A percentile compares a stretch with the other conserved stretches of the same genome.
These are phyloP conservation scores for Globisporangium ultimum DNA, from an alignment of 352 stramenopile species.

Conservation along the genomic window DNA sequence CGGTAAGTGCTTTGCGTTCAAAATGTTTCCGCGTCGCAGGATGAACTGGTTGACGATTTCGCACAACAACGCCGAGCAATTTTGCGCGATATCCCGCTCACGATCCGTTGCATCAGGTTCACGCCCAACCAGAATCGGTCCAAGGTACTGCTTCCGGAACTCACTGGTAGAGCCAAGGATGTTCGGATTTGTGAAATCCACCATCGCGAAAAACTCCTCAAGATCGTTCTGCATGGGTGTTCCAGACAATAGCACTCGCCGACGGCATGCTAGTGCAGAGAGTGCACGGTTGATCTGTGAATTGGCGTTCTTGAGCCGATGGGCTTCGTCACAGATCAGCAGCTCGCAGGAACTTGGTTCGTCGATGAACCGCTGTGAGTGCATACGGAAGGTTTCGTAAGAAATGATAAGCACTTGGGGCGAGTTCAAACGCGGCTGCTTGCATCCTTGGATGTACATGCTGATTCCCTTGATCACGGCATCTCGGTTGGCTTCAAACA, in stretches of 20 bases:
- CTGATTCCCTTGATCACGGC: slow-evolving; percentile 81
- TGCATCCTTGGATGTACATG: slow-evolving; percentile 81
- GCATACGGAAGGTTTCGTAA: slow-evolving; percentile 93
- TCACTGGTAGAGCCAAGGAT: slow-evolving; percentile 81
- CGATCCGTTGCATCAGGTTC: slow-evolving; percentile 89
- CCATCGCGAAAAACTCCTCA: slow-evolving; percentile 99
- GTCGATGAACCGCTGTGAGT: slow-evolving; percentile 89
- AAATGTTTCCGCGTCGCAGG: slow-evolving; percentile 95
- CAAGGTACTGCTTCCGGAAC: slow-evolving; percentile 93
- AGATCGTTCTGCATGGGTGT: slow-evolving; percentile 99
- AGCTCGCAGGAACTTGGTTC: slow-evolving; percentile 90
- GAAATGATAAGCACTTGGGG: slow-evolving; percentile 85
- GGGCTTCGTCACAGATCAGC: slow-evolving; percentile 98
- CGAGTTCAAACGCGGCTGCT: slow-evolving; percentile 42
- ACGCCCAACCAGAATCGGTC: slow-evolving; percentile 85
- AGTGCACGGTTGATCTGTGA: slow-evolving; percentile 90
- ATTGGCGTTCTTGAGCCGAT: slow-evolving; percentile 97
- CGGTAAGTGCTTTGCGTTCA: slow-evolving; percentile 98
- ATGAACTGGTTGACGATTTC: slow-evolving; percentile 99
- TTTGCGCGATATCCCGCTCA: slow-evolving; percentile 66
- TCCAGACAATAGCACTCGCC: slow-evolving; percentile 94
- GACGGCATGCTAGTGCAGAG: slow-evolving; percentile 81
- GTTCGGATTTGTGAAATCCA: slow-evolving; percentile 86
- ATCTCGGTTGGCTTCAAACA: slow-evolving; percentile 81
- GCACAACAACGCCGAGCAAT: slow-evolving; percentile 94